Evolutionary conservation across 1,284 basidiomycete genomes (phyloP), one percentile per base, ranked within the genome.

Genomic region (Phellopilus nigrolimitatus): DNA sequence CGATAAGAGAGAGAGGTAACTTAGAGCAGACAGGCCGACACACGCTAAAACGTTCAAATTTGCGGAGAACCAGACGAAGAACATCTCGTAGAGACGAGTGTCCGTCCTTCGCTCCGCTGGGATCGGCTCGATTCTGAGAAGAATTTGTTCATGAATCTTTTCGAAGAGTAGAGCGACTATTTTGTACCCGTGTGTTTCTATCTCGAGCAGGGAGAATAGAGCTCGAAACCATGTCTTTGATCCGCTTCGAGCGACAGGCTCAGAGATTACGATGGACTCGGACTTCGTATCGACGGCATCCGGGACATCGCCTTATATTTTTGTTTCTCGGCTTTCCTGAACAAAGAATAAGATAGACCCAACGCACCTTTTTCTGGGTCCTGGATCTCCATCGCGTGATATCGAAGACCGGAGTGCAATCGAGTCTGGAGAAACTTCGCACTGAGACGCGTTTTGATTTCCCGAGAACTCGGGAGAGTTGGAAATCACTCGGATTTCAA

Each of bases 51-150:
- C 70, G 57, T 83, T 83, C 62, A 80, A 70, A 55, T 82, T 83
- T 43, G 73, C 71, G 5, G 80, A 78, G 58, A 84, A 79, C 82
- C 82, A 84, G 15, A 82, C 70, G 56, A 80, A 80, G 64, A 83
- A 84, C 66, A 82, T 70, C 58, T 84, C 81, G 57, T 79, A 78
- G 53, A 79, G 71, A 8, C 79, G 71, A 4, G 65, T 70, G 44
- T 84, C 79, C 10, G 68, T 68, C 25, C 80, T 67, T 48, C 74
- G 64, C 44, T 72, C 70, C 0, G 56, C 55, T 3, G 75, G 67
- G 4, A 77, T 70, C 2, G 82, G 82, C 2, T 69, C 65, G 25
- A 84, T 80, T 1, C 80, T 82, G 39, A 21, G 41, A 24, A 43
- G 5, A 43, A 24, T 21, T 15, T 8, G 24, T 5, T 43, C 7